Conservation (phyloP, 2,329 filamentous ascomycete genomes). For the Cercospora zeae-maydis region DNA sequence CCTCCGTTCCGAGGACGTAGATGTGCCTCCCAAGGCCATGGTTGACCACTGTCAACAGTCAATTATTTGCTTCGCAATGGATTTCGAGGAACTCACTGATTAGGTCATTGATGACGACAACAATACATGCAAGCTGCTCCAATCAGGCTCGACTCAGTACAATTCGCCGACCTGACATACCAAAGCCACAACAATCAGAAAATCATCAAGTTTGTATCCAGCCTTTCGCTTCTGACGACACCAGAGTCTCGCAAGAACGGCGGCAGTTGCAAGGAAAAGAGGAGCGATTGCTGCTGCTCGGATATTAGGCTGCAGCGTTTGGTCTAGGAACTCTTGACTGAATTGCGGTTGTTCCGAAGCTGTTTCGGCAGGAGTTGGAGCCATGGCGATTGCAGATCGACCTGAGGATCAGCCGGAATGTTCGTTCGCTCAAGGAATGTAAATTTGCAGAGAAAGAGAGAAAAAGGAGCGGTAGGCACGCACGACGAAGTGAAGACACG, state of each 20-base stretch:
- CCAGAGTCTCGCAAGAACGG: neutral
- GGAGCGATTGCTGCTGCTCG: neutral
- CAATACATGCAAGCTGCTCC: neutral
- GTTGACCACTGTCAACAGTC: neutral
- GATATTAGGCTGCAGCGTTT: neutral
- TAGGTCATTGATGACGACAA: neutral
- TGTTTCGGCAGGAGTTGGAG: neutral
- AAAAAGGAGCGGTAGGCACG: neutral
- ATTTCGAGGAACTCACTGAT: neutral
- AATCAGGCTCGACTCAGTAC: neutral
- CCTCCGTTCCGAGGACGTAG: neutral
- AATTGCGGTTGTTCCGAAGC: neutral
- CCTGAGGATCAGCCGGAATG: neutral
- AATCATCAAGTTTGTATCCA: neutral
- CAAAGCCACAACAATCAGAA: neutral
- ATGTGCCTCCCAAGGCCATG: neutral
- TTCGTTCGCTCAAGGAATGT: neutral
- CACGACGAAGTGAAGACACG: no score
- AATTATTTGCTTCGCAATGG: neutral
- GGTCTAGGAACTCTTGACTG: neutral
- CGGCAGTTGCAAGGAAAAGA: neutral
- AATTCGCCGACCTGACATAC: neutral
- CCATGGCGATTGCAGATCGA: neutral
- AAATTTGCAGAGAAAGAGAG: neutral
- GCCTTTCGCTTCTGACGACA: neutral